Base-by-base conservation (phyloP, 2,329 filamentous ascomycete genomes). In the Volutella citrinella region DNA sequence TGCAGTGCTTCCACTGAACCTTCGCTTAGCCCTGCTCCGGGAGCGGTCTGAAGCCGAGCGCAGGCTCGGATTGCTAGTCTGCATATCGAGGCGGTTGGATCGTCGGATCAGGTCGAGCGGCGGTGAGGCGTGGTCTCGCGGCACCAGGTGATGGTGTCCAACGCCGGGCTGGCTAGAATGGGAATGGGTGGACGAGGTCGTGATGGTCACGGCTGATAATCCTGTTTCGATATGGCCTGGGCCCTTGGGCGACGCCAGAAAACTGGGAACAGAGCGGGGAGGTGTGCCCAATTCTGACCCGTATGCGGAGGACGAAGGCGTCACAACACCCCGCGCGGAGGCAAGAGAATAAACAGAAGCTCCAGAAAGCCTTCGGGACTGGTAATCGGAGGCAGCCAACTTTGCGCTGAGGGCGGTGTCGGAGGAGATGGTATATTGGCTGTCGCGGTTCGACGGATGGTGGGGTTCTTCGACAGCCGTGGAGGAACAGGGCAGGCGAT, bases 1-100 rank as follows among this genome's bases (percentile, higher is more conserved):
- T n/a, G 73, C 82, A 23, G 85, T 90, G 60, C 87, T 93, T 16
- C 80, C 83, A 53, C 88, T 94, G 49, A 93, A 82, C 40, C 88
- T 76, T 43, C 88, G 73, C 57, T 87, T 84, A 14, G 72, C 78
- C 52, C 76, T 72, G 54, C 86, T 87, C 26, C 83, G 76, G 28
- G 83, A 84, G 45, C 74, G 66, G 34, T 72, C 70, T 9, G 70
- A 70, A 38, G 72, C 70, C 11, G 67, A 46, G 26, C 72, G 67
- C 36, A 64, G 38, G 30, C 59, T 56, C 17, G 63, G 45, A 18
- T 56, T 47, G 19, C 52, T 43, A 34, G 55, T 56, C 39, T 52
- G 49, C 43, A 56, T 22, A 22, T 66, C 60, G 35, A 52, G 40
- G n/a, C 55, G 59, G 28, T 61, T 59, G 33, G 57, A 66, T 28